Conservation (phyloP, 179 eudicot species). For the Gypsophila paniculata region DNA sequence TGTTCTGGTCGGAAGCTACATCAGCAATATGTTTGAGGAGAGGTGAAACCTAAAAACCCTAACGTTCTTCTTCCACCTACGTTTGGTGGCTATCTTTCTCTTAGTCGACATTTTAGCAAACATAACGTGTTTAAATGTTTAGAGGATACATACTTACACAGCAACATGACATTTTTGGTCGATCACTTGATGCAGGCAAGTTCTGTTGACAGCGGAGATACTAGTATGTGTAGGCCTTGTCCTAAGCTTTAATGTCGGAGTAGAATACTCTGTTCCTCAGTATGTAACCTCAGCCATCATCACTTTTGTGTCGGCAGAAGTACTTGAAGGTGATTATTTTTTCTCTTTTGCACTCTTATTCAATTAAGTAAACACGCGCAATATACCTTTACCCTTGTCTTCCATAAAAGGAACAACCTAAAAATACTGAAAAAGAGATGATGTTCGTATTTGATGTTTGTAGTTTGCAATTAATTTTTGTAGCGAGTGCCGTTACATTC, state of each 20-base stretch:
- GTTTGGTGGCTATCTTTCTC: not conserved
- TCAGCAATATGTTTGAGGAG: slow-evolving; percentile 47
- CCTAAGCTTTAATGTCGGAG: slow-evolving; percentile 36
- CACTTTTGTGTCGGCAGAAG: slow-evolving; percentile 48
- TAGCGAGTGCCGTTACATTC: too few species aligned
- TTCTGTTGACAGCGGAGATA: slow-evolving; percentile 37
- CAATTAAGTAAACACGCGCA: not conserved
- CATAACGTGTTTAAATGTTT: not conserved
- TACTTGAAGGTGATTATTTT: slow-evolving; percentile 38
- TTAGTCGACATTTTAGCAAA: not conserved
- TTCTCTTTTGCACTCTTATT: not conserved
- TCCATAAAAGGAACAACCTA: too few species aligned
- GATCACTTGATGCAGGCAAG: slow-evolving; percentile 35
- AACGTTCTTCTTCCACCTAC: not conserved
- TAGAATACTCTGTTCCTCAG: slow-evolving; percentile 36
- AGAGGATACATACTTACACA: not conserved
- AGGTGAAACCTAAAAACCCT: slow-evolving; percentile 25
- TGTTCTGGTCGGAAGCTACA: slow-evolving; percentile 37
- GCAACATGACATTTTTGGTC: not conserved
- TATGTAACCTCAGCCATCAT: slow-evolving; percentile 39
- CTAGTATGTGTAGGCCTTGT: slow-evolving; percentile 44
- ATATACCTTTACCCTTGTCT: too few species aligned
- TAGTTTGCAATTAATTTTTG: too few species aligned
- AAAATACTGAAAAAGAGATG: too few species aligned
- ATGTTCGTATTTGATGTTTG: too few species aligned